phyloP scores from a whole-genome alignment of 1,284 basidiomycete genomes.

The Apiotrichum laibachii region DNA sequence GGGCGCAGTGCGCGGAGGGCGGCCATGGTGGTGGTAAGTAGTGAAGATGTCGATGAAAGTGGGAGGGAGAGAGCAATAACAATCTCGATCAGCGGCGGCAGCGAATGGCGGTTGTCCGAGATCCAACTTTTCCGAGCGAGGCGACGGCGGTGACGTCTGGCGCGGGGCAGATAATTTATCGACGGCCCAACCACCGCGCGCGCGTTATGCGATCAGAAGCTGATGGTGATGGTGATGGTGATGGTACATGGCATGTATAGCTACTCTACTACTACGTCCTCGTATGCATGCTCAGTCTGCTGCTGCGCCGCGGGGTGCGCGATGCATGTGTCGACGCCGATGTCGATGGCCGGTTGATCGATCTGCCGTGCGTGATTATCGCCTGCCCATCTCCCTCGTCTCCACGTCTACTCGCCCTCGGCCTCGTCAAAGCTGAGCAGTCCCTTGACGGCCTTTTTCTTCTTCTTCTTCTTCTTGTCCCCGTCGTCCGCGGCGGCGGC shows the following conservation, averaged over 20 bases:
- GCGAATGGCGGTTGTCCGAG: too few relatives aligned
- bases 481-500: slow-evolving; percentile 20
- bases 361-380: neutral
- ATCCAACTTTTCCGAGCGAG: too few relatives aligned
- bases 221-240: neutral
- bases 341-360: too few relatives aligned
- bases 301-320: too few relatives aligned
- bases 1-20: slow-evolving; percentile 1
- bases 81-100: too few relatives aligned
- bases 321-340: too few relatives aligned
- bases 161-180: too few relatives aligned
- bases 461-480: slow-evolving; percentile 35
- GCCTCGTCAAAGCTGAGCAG: slow-evolving; percentile 47
- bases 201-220: too few relatives aligned
- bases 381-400: neutral
- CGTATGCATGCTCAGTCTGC: too few relatives aligned
- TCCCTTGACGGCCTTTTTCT: slow-evolving; percentile 42
- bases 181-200: too few relatives aligned
- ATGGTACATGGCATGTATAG: neutral
- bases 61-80: neutral
- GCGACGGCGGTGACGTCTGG: too few relatives aligned
- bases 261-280: neutral
- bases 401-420: slow-evolving; percentile 28
- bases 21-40: neutral
- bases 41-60: neutral